A percentile compares a stretch with the other conserved stretches of the same genome.
These are phyloP conservation scores for Penicillium egyptiacum DNA, from an alignment of 495 filamentous ascomycete genomes.

Conservation along the genomic window DNA sequence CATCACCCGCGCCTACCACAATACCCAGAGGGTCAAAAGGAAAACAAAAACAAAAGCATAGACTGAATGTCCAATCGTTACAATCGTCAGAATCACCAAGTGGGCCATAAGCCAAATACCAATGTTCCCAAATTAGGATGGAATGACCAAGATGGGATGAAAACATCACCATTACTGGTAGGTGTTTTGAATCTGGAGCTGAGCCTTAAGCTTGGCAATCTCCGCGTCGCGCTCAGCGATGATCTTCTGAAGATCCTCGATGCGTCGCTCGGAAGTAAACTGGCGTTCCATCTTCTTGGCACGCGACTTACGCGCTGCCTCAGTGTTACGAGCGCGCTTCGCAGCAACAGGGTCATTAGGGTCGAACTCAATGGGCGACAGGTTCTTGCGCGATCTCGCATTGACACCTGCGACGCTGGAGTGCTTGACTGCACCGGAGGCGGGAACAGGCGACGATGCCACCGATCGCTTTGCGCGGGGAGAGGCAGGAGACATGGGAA, in stretches of 20 bases:
- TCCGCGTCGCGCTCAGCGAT: conserved; percentile 59
- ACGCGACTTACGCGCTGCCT: conserved; percentile 92
- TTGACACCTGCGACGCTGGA: conserved; percentile 70
- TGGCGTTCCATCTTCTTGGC: conserved; percentile 74
- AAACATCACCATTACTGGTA: conserved; percentile 24
- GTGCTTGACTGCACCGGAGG: conserved; percentile 49
- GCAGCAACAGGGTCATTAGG: conserved; percentile 69
- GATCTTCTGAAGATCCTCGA: conserved; percentile 51
- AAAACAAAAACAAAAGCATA: conserved; percentile 17
- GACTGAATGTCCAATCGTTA: conserved; percentile 6
- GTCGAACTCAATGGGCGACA: conserved; percentile 66
- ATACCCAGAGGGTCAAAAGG: conserved; percentile 17
- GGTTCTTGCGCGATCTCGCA: conserved; percentile 71
- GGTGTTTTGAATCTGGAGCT: conserved; percentile 23
- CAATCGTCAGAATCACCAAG: conserved; percentile 8
- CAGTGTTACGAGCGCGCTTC: conserved; percentile 94
- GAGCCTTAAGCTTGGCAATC: conserved; percentile 48
- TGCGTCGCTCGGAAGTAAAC: conserved; percentile 57
- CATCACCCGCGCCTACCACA: conserved; percentile 37
- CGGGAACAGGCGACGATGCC: conserved; percentile 27
- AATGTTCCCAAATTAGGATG: not conserved
- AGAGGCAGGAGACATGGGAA: conserved; percentile 26
- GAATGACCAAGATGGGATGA: conserved; percentile 10
- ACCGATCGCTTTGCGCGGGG: conserved; percentile 41
- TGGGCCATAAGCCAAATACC: conserved; percentile 3